Percentiles rank a stretch among this genome's conserved stretches.
Evolutionary conservation across 257 asterid genomes (phyloP).

Genomic region (Nicotiana sylvestris): DNA sequence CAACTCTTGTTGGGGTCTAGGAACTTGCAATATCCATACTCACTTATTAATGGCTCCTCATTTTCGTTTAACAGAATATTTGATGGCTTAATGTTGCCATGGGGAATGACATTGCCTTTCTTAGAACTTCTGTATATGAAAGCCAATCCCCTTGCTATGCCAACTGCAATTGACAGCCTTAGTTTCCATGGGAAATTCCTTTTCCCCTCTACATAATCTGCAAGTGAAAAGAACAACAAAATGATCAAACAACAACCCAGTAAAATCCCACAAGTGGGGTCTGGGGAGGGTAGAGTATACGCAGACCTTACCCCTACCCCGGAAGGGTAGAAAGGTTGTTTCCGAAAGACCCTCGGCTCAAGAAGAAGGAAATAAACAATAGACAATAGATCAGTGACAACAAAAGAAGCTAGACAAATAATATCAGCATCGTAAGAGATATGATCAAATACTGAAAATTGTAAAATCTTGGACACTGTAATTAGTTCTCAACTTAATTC

Average conservation of each 20-base stretch:
- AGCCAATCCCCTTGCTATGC: slow-evolving; percentile 36
- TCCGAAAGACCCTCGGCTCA: no score
- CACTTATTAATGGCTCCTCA: slow-evolving; percentile 35
- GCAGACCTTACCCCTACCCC: no score
- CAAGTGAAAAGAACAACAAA: neutral
- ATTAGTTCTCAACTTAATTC: no score
- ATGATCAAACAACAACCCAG: neutral
- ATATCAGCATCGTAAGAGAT: no score
- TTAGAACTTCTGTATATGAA: slow-evolving; percentile 25
- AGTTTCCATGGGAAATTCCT: slow-evolving; percentile 37
- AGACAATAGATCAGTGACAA: no score
- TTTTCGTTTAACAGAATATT: slow-evolving; percentile 35
- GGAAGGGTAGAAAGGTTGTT: no score
- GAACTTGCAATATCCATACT: slow-evolving; percentile 33
- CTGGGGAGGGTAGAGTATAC: no score
- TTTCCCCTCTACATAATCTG: slow-evolving; percentile 31
- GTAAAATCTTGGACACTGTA: no score
- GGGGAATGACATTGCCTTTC: slow-evolving; percentile 30
- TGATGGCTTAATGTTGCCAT: slow-evolving; percentile 45
- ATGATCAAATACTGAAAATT: neutral
- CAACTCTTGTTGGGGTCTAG: neutral
- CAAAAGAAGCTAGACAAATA: no score
- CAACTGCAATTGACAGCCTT: slow-evolving; percentile 38
- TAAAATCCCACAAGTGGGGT: no score
- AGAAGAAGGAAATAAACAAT: no score